Evolutionary conservation across 1,284 basidiomycete species (phyloP).

Genomic region (Erythrobasidium hasegawianum): DNA sequence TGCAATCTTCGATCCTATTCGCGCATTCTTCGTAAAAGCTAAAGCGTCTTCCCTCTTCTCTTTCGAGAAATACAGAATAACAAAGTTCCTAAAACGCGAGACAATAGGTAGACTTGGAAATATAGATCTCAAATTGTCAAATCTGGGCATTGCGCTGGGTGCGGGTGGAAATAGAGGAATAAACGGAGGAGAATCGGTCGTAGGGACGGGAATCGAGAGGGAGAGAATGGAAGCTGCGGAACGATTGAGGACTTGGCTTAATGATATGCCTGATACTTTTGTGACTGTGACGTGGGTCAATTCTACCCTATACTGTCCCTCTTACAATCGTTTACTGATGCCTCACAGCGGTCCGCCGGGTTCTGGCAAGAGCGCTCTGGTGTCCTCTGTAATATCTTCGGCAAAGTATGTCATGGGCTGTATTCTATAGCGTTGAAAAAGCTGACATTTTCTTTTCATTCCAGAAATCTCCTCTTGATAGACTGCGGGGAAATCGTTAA

Average conservation of each 20-base stretch:
- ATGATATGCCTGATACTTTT: constrained; percentile 55
- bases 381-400: constrained; percentile 55
- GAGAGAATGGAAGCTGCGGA: constrained; percentile 60
- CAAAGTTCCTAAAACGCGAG: constrained; percentile 46
- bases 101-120: constrained; percentile 41
- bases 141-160: too few species aligned
- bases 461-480: constrained; percentile 67
- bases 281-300: constrained; percentile 58
- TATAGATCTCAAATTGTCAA: constrained; percentile 20
- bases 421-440: not conserved
- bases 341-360: constrained; percentile 73
- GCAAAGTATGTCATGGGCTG: constrained; percentile 28
- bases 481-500: constrained; percentile 76
- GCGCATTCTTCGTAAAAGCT: constrained; percentile 75
- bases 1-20: constrained; percentile 86
- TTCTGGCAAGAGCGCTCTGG: constrained; percentile 75
- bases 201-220: constrained; percentile 39
- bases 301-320: too few species aligned
- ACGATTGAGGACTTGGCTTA: constrained; percentile 65
- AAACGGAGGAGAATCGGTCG: constrained; percentile 21
- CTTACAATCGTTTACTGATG: too few species aligned
- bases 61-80: constrained; percentile 42
- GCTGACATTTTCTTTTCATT: not conserved
- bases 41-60: constrained; percentile 82
- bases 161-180: constrained; percentile 25